phyloP scores from a whole-genome alignment of 2,329 filamentous ascomycete species.

The Talaromyces sp. region DNA sequence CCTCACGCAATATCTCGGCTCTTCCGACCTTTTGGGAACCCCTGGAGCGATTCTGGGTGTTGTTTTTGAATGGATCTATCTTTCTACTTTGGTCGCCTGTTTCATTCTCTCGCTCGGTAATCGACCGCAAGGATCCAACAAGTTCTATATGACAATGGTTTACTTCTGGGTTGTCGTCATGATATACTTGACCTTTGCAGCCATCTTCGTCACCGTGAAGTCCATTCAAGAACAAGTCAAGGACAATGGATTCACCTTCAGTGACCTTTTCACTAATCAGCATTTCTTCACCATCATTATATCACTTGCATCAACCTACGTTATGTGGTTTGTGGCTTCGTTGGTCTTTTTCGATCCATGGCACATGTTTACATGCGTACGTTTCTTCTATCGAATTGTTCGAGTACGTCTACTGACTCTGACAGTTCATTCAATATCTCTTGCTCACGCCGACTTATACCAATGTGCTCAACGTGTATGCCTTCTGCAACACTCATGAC shows the following conservation, averaged over 20 bases:
- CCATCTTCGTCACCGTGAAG: conserved; percentile 86
- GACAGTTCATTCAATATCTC: conserved; percentile 83
- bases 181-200: conserved; percentile 91
- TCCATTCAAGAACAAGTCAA: conserved; percentile 71
- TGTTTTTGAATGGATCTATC: conserved; percentile 94
- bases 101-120: conserved; percentile 95
- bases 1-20: conserved; percentile 78
- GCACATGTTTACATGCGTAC: conserved; percentile 88
- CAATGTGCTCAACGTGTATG: conserved; percentile 95
- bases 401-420: neutral
- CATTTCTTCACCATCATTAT: conserved; percentile 93
- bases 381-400: conserved; percentile 21
- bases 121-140: conserved; percentile 87
- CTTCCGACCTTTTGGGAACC: conserved; percentile 64
- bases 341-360: conserved; percentile 96
- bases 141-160: conserved; percentile 95
- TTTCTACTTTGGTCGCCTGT: conserved; percentile 84
- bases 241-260: conserved; percentile 61
- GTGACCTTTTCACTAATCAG: conserved; percentile 75
- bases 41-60: conserved; percentile 78
- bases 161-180: conserved; percentile 97
- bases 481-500: conserved; percentile 97
- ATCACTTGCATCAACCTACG: conserved; percentile 84
- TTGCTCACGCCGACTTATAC: conserved; percentile 94
- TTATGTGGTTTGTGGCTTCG: conserved; percentile 87